Percentiles rank a stretch among this genome's conserved stretches.
Conservation (phyloP, 768 basidiomycete genomes). For the Dioszegia crocea region DNA sequence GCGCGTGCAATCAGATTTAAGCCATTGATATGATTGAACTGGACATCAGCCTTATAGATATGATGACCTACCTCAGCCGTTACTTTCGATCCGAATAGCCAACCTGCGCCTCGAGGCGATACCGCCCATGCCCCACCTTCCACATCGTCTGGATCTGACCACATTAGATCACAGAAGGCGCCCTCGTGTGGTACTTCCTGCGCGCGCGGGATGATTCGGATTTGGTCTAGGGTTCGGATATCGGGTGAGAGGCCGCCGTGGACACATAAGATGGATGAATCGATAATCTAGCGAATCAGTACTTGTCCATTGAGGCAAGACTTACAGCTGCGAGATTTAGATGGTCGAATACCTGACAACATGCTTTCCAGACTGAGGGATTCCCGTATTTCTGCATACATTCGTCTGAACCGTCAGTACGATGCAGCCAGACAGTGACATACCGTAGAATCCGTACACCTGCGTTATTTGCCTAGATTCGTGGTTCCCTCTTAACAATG, state of each 20-base stretch:
- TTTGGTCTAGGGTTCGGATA: constrained; percentile 89
- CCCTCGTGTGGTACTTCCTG: constrained; percentile 55
- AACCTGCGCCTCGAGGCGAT: constrained; percentile 91
- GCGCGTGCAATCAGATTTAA: constrained; percentile 86
- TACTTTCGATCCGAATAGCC: constrained; percentile 83
- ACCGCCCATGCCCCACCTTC: constrained; percentile 81
- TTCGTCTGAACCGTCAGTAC: constrained; percentile 60
- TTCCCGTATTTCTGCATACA: constrained; percentile 98
- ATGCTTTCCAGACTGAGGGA: constrained; percentile 92
- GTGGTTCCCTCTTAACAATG: constrained; percentile 96
- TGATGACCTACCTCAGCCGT: constrained; percentile 66
- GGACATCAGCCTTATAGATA: not conserved
- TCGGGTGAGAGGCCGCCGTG: constrained; percentile 96
- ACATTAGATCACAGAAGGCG: constrained; percentile 74
- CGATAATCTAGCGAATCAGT: constrained; percentile 68
- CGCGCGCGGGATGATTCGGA: constrained; percentile 71
- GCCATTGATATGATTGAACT: constrained; percentile 93
- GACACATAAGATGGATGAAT: constrained; percentile 85
- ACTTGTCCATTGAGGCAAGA: constrained; percentile 33
- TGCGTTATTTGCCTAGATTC: constrained; percentile 99
- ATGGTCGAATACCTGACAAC: constrained; percentile 93
- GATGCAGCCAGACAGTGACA: not conserved
- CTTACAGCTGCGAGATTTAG: constrained; percentile 85
- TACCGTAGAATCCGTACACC: constrained; percentile 98
- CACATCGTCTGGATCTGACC: constrained; percentile 95